Percentiles rank a stretch among this genome's conserved stretches.
These are phyloP conservation scores for Cruciata laevipes DNA, from an alignment of 257 asterid species.

Conservation along the genomic window DNA sequence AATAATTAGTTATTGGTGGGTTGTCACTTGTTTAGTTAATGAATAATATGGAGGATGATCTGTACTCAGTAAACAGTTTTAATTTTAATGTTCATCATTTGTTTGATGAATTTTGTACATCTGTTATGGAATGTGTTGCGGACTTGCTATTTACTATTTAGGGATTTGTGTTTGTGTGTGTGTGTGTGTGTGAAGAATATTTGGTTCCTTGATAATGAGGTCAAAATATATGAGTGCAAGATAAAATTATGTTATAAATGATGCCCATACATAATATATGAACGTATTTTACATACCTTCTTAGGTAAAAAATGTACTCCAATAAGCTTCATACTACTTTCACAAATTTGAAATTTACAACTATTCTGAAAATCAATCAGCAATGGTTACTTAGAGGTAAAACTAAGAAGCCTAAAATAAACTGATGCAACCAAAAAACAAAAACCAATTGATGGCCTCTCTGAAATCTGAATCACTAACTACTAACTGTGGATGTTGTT, in stretches of 20 bases:
- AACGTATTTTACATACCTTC: no score
- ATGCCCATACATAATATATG: no score
- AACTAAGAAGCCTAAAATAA: background rate
- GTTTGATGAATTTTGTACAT: background rate
- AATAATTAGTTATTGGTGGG: background rate
- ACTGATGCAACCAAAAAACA: background rate
- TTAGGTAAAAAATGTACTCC: no score
- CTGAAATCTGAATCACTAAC: slow-evolving; percentile 2
- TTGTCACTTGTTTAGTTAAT: background rate
- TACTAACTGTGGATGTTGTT: slow-evolving; percentile 24
- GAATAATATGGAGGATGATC: background rate
- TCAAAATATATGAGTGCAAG: no score
- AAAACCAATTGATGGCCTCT: background rate
- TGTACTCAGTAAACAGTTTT: background rate
- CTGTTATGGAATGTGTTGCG: background rate
- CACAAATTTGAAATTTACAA: no score
- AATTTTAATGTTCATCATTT: background rate
- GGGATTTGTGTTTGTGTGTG: no score
- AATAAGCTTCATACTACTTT: no score
- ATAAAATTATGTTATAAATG: no score
- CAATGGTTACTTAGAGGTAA: background rate
- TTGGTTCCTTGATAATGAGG: no score
- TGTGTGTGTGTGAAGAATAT: no score
- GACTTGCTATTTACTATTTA: no score
- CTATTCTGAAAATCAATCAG: background rate